Evolutionary conservation across 805 yeast genomes (phyloP).

Genomic region (Candida jianshihensis): DNA sequence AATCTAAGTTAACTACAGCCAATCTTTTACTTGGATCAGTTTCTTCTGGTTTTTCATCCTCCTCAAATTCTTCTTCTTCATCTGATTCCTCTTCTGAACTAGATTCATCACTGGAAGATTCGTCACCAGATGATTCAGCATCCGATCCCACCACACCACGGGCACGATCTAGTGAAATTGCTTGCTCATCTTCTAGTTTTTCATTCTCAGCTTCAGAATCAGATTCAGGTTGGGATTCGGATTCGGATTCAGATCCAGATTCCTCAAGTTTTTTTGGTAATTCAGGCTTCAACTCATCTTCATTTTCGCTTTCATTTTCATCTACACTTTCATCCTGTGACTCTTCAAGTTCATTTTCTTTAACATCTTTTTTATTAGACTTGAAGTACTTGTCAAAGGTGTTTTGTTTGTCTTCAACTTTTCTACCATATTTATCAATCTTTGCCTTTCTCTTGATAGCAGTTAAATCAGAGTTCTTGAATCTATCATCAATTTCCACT

Average conservation of each 20-base stretch:
- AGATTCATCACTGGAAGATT: constrained; percentile 37
- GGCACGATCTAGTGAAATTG: constrained; percentile 43
- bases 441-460: constrained; percentile 51
- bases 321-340: constrained; percentile 24
- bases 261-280: constrained; percentile 11
- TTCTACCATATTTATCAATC: constrained; percentile 86
- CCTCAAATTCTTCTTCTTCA: constrained; percentile 50
- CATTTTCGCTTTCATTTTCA: constrained; percentile 5
- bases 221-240: constrained; percentile 11
- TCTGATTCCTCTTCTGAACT: constrained; percentile 38
- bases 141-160: constrained; percentile 56
- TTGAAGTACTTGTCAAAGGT: constrained; percentile 4
- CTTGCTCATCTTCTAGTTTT: constrained; percentile 18
- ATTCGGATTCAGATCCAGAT: constrained; percentile 9
- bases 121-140: constrained; percentile 33
- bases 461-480: constrained; percentile 54
- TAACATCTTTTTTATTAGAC: constrained; percentile 29
- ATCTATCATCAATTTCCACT: constrained; percentile 80
- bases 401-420: constrained; percentile 38
- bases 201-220: constrained; percentile 4
- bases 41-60: constrained; percentile 59
- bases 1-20: constrained; percentile 94
- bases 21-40: constrained; percentile 79
- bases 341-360: constrained; percentile 5
- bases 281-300: constrained; percentile 8